Base-by-base conservation (phyloP, 306 rosid species). In the Quercus rubra region DNA sequence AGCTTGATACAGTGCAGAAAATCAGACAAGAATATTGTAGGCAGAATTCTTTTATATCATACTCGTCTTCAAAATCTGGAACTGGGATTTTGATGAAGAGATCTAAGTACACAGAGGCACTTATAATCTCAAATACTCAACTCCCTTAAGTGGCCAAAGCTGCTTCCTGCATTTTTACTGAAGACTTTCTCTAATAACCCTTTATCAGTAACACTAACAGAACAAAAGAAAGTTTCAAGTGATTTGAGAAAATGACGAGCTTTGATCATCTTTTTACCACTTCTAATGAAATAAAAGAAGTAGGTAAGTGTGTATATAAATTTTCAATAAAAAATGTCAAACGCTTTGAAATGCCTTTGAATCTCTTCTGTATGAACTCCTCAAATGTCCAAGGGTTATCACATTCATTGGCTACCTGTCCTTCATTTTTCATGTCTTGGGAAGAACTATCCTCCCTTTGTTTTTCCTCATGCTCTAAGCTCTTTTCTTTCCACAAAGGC, bases 1-100 rank as follows among this genome's bases (percentile, higher is more conserved):
- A 68, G 54, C 84, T 77, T 33, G 87, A 80, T 31, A 66, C 71
- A 27, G 93, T 87, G 63, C 94, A 88, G 79, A 90, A 90, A 74
- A 84, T 66, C 51, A 90, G 77, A 66, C 79, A 66, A 4, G 91
- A 87, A n/a, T 78, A 46, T 78, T 31, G 38, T 77, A 87, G 74
- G 89, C 87, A 89, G 71, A 83, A 80, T 1, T 72, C 57, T 72
- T 49, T 56, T 17, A 84, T 62, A 35, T 1, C 62, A 71, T 18
- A 3, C 25, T 18, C 9, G 25, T 2, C 30, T 4, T 2, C 6
- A 41, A 71, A 14, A 5, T 15, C 3, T 0, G 89, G 89, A 78
- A 71, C 64, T 21, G 70, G 41, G 77, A 85, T 57, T 19, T 49
- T 71, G 21, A 41, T 66, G 54, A 79, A 90, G 86, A 41, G 72